These are phyloP conservation scores for Didymella keratinophila DNA, from an alignment of 2,329 filamentous ascomycete genomes.

Conservation along the genomic window DNA sequence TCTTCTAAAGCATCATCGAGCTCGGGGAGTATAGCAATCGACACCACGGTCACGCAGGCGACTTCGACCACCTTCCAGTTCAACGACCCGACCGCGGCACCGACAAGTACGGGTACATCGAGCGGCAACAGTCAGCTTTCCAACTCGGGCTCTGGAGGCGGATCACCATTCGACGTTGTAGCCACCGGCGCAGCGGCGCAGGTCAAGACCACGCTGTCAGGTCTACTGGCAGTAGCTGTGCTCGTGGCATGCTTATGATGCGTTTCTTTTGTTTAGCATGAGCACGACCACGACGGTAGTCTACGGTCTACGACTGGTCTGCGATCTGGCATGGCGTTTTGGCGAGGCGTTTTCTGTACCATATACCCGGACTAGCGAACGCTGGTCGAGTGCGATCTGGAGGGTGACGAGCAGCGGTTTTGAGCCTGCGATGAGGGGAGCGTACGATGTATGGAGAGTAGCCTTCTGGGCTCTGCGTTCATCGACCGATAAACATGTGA, in stretches of 20 bases:
- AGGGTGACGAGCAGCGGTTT: too few relatives aligned
- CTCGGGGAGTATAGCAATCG: slow-evolving; percentile 21
- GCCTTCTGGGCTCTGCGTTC: too few relatives aligned
- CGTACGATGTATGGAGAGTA: too few relatives aligned
- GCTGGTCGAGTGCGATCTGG: not conserved
- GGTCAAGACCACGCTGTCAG: too few relatives aligned
- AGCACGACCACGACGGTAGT: not conserved
- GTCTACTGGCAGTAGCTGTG: too few relatives aligned
- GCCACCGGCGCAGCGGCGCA: slow-evolving; percentile 29
- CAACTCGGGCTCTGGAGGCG: slow-evolving; percentile 52
- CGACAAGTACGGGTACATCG: slow-evolving; percentile 10
- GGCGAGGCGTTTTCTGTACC: slow-evolving; percentile 31
- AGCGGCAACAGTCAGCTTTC: slow-evolving; percentile 41
- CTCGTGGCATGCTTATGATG: too few relatives aligned
- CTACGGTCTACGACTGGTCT: too few relatives aligned
- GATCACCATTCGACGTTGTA: slow-evolving; percentile 56
- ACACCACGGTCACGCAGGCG: slow-evolving; percentile 27
- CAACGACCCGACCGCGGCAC: slow-evolving; percentile 6
- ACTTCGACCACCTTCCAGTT: not conserved
- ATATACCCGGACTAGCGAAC: slow-evolving; percentile 38
- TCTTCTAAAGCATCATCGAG: slow-evolving; percentile 8
- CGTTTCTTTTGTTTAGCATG: slow-evolving; percentile 9
- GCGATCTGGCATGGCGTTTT: not conserved
- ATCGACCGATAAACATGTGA: too few relatives aligned
- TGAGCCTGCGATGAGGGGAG: too few relatives aligned